Evolutionary conservation across 495 filamentous ascomycete genomes (phyloP).

Genomic region (Neurospora sp.): DNA sequence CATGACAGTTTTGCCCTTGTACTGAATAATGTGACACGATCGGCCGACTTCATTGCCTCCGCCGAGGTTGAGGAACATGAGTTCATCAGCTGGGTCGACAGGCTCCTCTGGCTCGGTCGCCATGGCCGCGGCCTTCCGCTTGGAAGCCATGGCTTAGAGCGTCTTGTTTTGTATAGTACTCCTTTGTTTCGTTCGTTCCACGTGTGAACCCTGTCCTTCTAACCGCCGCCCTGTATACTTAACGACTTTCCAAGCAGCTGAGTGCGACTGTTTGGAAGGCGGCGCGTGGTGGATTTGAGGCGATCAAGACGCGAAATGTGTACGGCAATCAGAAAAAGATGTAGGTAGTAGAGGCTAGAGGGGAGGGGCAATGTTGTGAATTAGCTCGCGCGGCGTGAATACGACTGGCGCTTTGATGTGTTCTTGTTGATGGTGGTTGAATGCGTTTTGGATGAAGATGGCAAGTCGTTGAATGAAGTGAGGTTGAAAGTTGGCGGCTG

Average conservation of each 20-base stretch:
- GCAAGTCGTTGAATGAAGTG: background rate
- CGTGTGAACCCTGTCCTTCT: background rate
- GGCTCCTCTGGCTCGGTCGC: constrained; percentile 54
- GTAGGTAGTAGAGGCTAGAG: too few relatives aligned
- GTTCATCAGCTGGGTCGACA: constrained; percentile 71
- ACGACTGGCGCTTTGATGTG: background rate
- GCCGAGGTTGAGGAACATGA: constrained; percentile 86
- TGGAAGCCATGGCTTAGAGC: constrained; percentile 51
- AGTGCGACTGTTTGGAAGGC: background rate
- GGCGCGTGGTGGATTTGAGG: background rate
- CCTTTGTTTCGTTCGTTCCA: background rate
- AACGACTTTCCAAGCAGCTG: background rate
- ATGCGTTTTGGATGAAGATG: background rate
- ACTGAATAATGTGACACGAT: constrained; percentile 95
- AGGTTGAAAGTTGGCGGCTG: background rate
- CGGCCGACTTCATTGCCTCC: constrained; percentile 95
- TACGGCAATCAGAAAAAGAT: background rate
- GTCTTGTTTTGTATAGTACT: background rate
- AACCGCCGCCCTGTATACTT: background rate
- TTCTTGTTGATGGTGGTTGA: background rate
- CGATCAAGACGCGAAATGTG: background rate
- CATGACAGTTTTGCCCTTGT: constrained; percentile 99
- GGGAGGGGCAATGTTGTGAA: too few relatives aligned
- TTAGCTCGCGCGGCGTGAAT: background rate
- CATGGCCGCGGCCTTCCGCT: constrained; percentile 63